phyloP scores from a whole-genome alignment of 306 rosid species.

The Rosa multiflora region DNA sequence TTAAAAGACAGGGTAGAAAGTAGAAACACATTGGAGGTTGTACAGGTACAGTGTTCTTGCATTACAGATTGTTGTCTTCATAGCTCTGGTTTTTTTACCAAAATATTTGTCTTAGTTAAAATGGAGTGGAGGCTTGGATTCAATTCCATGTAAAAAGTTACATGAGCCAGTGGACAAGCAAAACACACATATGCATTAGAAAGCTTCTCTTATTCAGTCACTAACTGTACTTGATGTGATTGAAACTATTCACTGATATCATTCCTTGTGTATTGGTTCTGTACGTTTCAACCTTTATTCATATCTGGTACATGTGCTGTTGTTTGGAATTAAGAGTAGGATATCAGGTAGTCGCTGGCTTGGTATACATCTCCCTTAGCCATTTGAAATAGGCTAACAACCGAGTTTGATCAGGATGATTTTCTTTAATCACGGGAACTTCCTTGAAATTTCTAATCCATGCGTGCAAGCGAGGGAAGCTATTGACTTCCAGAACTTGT shows the following conservation, averaged over 20 bases:
- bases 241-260: background rate
- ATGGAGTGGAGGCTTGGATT: too few species aligned
- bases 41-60: too few species aligned
- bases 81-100: too few species aligned
- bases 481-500: slow-evolving; percentile 2
- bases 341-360: background rate
- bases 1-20: too few species aligned
- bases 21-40: too few species aligned
- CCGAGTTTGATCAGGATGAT: slow-evolving; percentile 6
- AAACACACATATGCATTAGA: background rate
- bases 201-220: background rate
- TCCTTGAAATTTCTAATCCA: slow-evolving; percentile 21
- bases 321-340: background rate
- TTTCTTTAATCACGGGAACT: slow-evolving; percentile 3
- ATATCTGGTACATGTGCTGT: background rate
- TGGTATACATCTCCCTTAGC: background rate
- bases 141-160: too few species aligned
- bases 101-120: too few species aligned
- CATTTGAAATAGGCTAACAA: slow-evolving; percentile 12
- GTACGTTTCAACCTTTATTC: background rate
- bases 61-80: too few species aligned
- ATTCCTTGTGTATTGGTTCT: background rate
- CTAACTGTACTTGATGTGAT: background rate
- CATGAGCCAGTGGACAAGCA: background rate
- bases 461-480: slow-evolving; percentile 5